These are phyloP conservation scores for Syzygium aromaticum DNA, from an alignment of 345 rosid genomes.

Conservation along the genomic window DNA sequence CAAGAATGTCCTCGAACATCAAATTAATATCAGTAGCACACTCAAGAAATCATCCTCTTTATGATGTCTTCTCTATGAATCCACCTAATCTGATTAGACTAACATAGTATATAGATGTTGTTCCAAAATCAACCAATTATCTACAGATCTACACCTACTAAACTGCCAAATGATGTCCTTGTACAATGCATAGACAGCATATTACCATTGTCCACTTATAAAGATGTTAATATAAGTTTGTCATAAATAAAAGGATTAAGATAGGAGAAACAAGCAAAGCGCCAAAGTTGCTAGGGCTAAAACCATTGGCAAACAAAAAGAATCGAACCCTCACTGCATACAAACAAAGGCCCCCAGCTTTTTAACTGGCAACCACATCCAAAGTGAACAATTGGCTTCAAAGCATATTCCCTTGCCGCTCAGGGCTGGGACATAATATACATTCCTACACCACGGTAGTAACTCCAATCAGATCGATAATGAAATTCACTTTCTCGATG, in stretches of 20 bases:
- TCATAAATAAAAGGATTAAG: background rate
- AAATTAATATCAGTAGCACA: background rate
- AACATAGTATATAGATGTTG: background rate
- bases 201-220: background rate
- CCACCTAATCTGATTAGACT: background rate
- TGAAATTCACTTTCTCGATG: background rate
- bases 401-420: background rate
- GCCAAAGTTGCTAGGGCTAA: background rate
- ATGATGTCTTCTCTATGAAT: background rate
- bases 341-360: background rate
- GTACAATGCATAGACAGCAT: background rate
- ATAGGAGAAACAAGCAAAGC: background rate
- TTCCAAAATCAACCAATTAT: background rate
- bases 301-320: background rate
- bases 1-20: background rate
- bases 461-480: background rate
- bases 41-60: background rate
- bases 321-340: background rate
- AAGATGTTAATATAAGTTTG: background rate
- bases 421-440: background rate
- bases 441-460: background rate
- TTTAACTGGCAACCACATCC: background rate
- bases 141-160: background rate
- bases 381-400: background rate
- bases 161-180: background rate